phyloP scores from a whole-genome alignment of 2,329 filamentous ascomycete genomes.

The Hymenoscyphus occultus region DNA sequence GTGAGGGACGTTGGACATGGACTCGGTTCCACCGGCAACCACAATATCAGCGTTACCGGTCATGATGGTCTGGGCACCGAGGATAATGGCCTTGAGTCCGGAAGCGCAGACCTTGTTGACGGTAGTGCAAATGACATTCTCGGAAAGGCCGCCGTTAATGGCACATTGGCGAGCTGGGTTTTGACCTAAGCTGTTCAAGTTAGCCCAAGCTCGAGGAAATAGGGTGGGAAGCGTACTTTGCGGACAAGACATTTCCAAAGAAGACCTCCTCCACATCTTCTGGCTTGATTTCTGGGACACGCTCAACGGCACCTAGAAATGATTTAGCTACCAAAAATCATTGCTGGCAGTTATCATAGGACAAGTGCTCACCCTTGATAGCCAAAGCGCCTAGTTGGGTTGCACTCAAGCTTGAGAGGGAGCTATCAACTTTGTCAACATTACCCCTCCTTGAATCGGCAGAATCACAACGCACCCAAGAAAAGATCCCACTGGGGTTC shows the following conservation, averaged over 20 bases:
- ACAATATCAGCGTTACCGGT: constrained; percentile 91
- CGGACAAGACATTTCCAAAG: constrained; percentile 96
- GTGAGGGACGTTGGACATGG: constrained; percentile 97
- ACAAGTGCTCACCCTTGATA: constrained; percentile 71
- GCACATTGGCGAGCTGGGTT: constrained; percentile 95
- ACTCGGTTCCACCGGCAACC: constrained; percentile 92
- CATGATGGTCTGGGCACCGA: constrained; percentile 96
- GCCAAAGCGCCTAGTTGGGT: constrained; percentile 84
- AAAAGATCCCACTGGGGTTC: constrained; percentile 92
- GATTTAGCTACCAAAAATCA: constrained; percentile 13
- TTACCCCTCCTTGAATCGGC: constrained; percentile 19
- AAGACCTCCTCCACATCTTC: constrained; percentile 94
- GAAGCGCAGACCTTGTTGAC: constrained; percentile 99
- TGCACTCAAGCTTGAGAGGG: constrained; percentile 82
- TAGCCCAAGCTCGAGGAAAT: constrained; percentile 6
- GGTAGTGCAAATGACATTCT: constrained; percentile 81
- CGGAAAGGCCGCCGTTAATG: constrained; percentile 78
- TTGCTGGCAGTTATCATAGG: too few species aligned
- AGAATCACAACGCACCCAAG: constrained; percentile 79
- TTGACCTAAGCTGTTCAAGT: constrained; percentile 72
- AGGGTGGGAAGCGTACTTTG: constrained; percentile 60
- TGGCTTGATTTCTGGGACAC: constrained; percentile 80
- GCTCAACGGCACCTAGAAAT: constrained; percentile 68
- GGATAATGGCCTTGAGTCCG: constrained; percentile 86
- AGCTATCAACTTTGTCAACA: constrained; percentile 50